Evolutionary conservation across 345 rosid genomes (phyloP).

Genomic region (Dovyalis caffra): DNA sequence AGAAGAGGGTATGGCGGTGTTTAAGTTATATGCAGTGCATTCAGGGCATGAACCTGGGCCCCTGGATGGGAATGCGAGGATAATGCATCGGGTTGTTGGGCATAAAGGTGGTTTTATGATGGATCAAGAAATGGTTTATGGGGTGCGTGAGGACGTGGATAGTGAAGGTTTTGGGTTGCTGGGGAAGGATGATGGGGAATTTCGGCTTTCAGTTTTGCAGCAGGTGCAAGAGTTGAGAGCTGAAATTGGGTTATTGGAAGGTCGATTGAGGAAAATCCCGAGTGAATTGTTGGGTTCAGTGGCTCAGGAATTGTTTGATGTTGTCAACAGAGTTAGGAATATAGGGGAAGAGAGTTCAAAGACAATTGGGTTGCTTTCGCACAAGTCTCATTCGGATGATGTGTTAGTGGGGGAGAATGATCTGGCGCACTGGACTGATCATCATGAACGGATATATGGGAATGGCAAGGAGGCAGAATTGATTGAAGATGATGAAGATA

Average conservation of each 20-base stretch:
- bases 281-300: conserved; percentile 55
- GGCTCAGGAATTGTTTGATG: conserved; percentile 75
- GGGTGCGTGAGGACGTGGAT: conserved; percentile 80
- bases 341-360: conserved; percentile 70
- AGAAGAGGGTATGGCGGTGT: conserved; percentile 93
- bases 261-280: conserved; percentile 64
- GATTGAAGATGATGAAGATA: conserved; percentile 88
- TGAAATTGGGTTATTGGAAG: conserved; percentile 70
- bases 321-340: conserved; percentile 64
- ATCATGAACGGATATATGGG: conserved; percentile 62
- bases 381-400: conserved; percentile 60
- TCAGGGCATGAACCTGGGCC: conserved; percentile 99
- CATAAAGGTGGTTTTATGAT: conserved; percentile 65
- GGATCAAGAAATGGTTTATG: conserved; percentile 82
- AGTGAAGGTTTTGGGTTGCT: conserved; percentile 59
- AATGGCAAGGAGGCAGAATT: conserved; percentile 73
- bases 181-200: conserved; percentile 69
- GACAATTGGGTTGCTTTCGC: conserved; percentile 51
- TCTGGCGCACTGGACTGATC: conserved; percentile 82
- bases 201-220: conserved; percentile 64
- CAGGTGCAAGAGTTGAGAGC: conserved; percentile 77
- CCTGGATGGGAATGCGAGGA: conserved; percentile 91
- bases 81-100: conserved; percentile 96
- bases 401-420: conserved; percentile 75
- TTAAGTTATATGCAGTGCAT: conserved; percentile 93